A percentile compares a stretch with the other conserved stretches of the same genome.
These are phyloP conservation scores for Arthroderma uncinatum DNA, from an alignment of 2,329 filamentous ascomycete genomes.

Conservation along the genomic window DNA sequence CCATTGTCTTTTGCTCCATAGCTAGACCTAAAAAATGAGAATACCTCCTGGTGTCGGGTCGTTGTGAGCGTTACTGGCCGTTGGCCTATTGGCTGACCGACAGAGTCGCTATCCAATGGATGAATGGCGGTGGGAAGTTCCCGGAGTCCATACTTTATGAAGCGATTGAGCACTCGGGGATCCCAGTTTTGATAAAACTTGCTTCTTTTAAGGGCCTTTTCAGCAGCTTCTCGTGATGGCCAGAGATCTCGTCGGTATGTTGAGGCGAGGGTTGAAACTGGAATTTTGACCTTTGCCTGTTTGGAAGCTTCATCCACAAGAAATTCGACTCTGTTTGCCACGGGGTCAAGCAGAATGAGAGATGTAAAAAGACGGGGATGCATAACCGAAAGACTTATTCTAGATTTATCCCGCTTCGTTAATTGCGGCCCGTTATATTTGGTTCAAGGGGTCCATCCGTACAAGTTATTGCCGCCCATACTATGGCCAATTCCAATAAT, in stretches of 20 bases:
- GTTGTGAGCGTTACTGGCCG: slow-evolving; percentile 59
- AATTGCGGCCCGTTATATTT: background rate
- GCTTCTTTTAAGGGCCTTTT: slow-evolving; percentile 52
- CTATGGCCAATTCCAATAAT: slow-evolving; percentile 80
- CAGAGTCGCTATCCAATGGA: slow-evolving; percentile 19
- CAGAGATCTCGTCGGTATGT: slow-evolving; percentile 66
- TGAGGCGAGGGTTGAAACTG: slow-evolving; percentile 44
- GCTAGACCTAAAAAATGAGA: slow-evolving; percentile 39
- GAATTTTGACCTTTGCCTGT: slow-evolving; percentile 21
- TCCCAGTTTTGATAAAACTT: slow-evolving; percentile 80
- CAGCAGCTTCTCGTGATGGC: slow-evolving; percentile 63
- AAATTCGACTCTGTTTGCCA: slow-evolving; percentile 46
- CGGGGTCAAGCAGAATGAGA: slow-evolving; percentile 73
- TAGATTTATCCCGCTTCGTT: slow-evolving; percentile 13
- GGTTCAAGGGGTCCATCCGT: slow-evolving; percentile 11
- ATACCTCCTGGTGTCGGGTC: slow-evolving; percentile 76
- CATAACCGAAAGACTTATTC: slow-evolving; percentile 56
- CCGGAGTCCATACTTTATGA: slow-evolving; percentile 65
- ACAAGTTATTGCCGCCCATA: slow-evolving; percentile 67
- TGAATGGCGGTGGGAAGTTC: slow-evolving; percentile 51
- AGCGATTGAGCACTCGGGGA: slow-evolving; percentile 61
- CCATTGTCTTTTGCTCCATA: slow-evolving; percentile 48
- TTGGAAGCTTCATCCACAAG: slow-evolving; percentile 34
- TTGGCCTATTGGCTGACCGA: slow-evolving; percentile 51
- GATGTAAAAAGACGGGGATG: slow-evolving; percentile 70